Conservation (phyloP, 805 yeast genomes). For the Saturnispora saitoi region DNA sequence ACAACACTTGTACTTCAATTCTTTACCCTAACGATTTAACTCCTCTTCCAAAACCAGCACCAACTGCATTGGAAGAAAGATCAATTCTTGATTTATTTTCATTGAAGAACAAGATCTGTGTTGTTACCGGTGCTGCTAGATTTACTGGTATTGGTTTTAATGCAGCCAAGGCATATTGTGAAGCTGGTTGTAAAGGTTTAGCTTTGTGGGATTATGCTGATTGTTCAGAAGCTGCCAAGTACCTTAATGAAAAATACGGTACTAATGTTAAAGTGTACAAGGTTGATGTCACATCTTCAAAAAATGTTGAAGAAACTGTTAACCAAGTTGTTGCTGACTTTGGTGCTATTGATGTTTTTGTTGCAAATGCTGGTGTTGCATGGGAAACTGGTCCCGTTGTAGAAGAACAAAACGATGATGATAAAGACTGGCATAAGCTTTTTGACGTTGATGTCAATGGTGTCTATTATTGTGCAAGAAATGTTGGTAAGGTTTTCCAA, state of each 20-base stretch:
- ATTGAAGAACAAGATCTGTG: slow-evolving; percentile 33
- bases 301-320: slow-evolving; percentile 27
- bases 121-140: slow-evolving; percentile 44
- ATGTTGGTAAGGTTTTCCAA: slow-evolving; percentile 64
- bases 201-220: slow-evolving; percentile 28
- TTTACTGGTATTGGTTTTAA: slow-evolving; percentile 47
- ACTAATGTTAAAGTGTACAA: slow-evolving; percentile 14
- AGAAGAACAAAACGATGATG: slow-evolving; percentile 28
- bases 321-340: slow-evolving; percentile 27
- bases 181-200: slow-evolving; percentile 38
- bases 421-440: slow-evolving; percentile 50
- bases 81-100: slow-evolving; percentile 27
- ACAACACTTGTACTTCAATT: slow-evolving; percentile 19
- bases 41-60: slow-evolving; percentile 24
- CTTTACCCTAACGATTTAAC: slow-evolving; percentile 19
- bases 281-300: slow-evolving; percentile 29
- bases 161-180: slow-evolving; percentile 44
- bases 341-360: slow-evolving; percentile 33
- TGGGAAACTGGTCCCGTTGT: slow-evolving; percentile 63
- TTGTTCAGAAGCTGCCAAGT: slow-evolving; percentile 11
- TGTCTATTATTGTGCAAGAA: slow-evolving; percentile 71
- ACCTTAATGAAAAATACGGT: slow-evolving; percentile 11
- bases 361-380: slow-evolving; percentile 53
- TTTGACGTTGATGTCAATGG: slow-evolving; percentile 73
- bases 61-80: slow-evolving; percentile 16